Conservation (phyloP, 768 basidiomycete genomes). For the Mrakia gelida region DNA sequence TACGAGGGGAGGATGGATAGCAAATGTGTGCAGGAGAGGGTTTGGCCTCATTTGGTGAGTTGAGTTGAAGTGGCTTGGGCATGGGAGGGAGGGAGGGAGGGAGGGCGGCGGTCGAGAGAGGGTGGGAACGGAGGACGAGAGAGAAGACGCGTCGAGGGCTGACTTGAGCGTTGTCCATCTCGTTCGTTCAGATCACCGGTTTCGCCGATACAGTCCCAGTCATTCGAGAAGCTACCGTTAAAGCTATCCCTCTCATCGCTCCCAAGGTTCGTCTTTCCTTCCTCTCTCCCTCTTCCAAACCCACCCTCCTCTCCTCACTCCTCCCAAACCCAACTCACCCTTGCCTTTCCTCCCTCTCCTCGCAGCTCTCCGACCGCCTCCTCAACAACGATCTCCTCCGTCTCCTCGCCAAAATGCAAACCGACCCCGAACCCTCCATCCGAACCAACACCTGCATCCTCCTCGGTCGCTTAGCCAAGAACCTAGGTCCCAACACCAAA, state of each 20-base stretch:
- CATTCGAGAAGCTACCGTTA: slow-evolving; percentile 90
- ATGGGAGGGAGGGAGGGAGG: no score
- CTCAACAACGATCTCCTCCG: slow-evolving; percentile 95
- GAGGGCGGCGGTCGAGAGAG: no score
- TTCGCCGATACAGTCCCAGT: slow-evolving; percentile 91
- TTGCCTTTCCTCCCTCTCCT: slow-evolving; percentile 18
- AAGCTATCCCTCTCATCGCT: slow-evolving; percentile 74
- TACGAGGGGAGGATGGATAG: slow-evolving; percentile 85
- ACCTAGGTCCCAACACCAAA: slow-evolving; percentile 80
- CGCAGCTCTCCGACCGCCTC: slow-evolving; percentile 78
- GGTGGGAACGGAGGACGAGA: no score
- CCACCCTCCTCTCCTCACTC: not conserved
- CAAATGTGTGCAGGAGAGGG: slow-evolving; percentile 73
- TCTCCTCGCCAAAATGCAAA: slow-evolving; percentile 85
- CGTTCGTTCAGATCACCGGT: slow-evolving; percentile 74
- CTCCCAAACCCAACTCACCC: not conserved
- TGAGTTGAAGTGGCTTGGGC: not conserved
- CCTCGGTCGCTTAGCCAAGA: slow-evolving; percentile 81
- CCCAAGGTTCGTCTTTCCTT: slow-evolving; percentile 61
- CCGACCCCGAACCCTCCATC: slow-evolving; percentile 87
- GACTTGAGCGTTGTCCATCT: not conserved
- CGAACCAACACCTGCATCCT: slow-evolving; percentile 96
- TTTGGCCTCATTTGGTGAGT: slow-evolving; percentile 87
- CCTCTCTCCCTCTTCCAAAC: not conserved
- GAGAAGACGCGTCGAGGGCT: not conserved